These are phyloP conservation scores for Spencermartinsiella ligniputridi DNA, from an alignment of 1,139 yeast genomes.

Conservation along the genomic window DNA sequence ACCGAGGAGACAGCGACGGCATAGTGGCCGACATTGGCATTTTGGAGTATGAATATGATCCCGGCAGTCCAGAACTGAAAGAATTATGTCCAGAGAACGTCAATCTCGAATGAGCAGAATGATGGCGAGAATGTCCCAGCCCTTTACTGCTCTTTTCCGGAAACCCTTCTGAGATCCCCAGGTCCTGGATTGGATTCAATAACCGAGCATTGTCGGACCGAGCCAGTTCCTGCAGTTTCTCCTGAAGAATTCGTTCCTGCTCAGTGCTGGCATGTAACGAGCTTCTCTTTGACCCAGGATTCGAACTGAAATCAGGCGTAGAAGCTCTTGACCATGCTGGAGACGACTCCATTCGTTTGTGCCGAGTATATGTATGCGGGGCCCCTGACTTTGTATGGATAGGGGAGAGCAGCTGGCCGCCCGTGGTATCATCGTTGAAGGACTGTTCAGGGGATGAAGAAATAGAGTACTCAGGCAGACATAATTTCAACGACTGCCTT, in stretches of 20 bases:
- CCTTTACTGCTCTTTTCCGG: not conserved
- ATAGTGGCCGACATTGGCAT: not conserved
- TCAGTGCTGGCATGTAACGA: slow-evolving; percentile 20
- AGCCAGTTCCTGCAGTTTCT: slow-evolving; percentile 30
- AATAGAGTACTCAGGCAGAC: slow-evolving; percentile 5
- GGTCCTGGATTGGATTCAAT: slow-evolving; percentile 2
- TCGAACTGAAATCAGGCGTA: slow-evolving; percentile 3
- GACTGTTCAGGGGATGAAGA: slow-evolving; percentile 2
- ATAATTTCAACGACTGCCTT: slow-evolving; percentile 22
- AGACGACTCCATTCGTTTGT: slow-evolving; percentile 2
- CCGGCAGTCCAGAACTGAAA: not conserved
- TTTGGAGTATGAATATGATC: not conserved
- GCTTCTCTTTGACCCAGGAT: slow-evolving; percentile 6
- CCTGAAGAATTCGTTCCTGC: slow-evolving; percentile 30
- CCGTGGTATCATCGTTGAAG: not conserved
- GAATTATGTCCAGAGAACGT: not conserved
- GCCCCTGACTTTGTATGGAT: not conserved
- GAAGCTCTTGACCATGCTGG: slow-evolving; percentile 3
- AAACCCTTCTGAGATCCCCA: slow-evolving; percentile 6
- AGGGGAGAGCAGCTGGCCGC: not conserved
- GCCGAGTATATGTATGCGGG: not conserved
- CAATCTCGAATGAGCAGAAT: not conserved
- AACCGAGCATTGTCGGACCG: slow-evolving; percentile 32
- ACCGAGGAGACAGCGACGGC: not conserved
- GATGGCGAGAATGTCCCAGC: not conserved